Conservation (phyloP, 495 filamentous ascomycete species). For the Lophiotrema nucula region DNA sequence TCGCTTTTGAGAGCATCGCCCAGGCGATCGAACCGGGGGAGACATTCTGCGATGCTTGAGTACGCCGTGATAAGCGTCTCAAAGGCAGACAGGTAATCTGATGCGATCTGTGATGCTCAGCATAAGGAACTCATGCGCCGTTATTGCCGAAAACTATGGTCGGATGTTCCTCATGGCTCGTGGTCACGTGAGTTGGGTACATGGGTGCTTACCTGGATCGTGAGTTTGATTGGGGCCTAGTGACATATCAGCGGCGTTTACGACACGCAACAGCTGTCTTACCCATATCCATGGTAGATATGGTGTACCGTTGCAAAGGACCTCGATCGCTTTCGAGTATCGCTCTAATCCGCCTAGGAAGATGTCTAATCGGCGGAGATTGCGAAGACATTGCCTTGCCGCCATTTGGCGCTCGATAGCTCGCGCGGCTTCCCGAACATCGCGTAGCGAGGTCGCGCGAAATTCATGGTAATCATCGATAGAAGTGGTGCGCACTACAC, state of each 20-base stretch:
- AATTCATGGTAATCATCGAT: background rate
- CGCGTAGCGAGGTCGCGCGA: background rate
- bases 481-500: background rate
- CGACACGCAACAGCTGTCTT: background rate
- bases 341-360: constrained; percentile 15
- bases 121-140: too few relatives aligned
- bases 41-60: constrained; percentile 1
- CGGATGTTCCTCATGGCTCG: too few relatives aligned
- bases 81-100: constrained; percentile 9
- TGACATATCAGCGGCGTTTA: background rate
- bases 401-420: constrained; percentile 18
- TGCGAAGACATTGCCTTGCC: constrained; percentile 4
- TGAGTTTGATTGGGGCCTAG: constrained; percentile 7
- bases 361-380: constrained; percentile 13
- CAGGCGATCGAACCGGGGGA: constrained; percentile 21
- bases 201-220: background rate
- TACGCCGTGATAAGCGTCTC: constrained; percentile 6
- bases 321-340: constrained; percentile 18
- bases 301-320: constrained; percentile 28
- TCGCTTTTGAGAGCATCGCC: constrained; percentile 9
- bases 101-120: background rate
- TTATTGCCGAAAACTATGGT: too few relatives aligned
- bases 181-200: background rate
- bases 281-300: constrained; percentile 25
- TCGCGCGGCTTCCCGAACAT: background rate